These are phyloP conservation scores for Oropetium thomaeum DNA, from an alignment of 176 grass and related monocot genomes.

Conservation along the genomic window DNA sequence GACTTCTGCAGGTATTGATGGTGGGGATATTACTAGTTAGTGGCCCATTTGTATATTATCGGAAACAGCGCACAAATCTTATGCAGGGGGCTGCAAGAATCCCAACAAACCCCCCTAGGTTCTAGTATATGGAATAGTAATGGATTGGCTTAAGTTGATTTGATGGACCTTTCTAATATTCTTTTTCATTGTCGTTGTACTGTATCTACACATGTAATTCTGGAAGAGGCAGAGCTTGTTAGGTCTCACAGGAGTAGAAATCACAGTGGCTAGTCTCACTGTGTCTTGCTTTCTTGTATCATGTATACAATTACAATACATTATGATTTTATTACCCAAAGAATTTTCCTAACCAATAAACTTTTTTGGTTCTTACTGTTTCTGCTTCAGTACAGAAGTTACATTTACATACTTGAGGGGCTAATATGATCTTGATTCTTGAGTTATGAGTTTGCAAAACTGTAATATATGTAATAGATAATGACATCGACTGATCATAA, in stretches of 20 bases:
- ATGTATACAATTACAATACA: constrained; percentile 33
- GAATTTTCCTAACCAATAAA: neutral
- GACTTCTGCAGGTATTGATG: constrained; percentile 65
- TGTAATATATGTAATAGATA: neutral
- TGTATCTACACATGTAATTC: constrained; percentile 35
- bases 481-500: too few relatives aligned
- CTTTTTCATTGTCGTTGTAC: neutral
- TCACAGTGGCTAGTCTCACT: constrained; percentile 10
- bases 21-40: constrained; percentile 73
- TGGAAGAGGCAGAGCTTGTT: constrained; percentile 19
- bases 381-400: neutral
- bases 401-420: neutral
- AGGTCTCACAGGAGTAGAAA: constrained; percentile 35
- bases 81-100: constrained; percentile 74
- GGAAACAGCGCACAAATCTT: constrained; percentile 38
- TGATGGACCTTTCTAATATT: constrained; percentile 19
- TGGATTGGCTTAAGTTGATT: neutral
- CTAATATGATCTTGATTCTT: neutral
- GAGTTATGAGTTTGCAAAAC: neutral
- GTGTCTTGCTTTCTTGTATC: constrained; percentile 12
- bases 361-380: neutral
- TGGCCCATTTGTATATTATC: constrained; percentile 69
- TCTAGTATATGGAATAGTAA: constrained; percentile 40
- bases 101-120: constrained; percentile 67
- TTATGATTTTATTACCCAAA: constrained; percentile 7